phyloP scores from a whole-genome alignment of 1,284 basidiomycete species.

The Malassezia nana region DNA sequence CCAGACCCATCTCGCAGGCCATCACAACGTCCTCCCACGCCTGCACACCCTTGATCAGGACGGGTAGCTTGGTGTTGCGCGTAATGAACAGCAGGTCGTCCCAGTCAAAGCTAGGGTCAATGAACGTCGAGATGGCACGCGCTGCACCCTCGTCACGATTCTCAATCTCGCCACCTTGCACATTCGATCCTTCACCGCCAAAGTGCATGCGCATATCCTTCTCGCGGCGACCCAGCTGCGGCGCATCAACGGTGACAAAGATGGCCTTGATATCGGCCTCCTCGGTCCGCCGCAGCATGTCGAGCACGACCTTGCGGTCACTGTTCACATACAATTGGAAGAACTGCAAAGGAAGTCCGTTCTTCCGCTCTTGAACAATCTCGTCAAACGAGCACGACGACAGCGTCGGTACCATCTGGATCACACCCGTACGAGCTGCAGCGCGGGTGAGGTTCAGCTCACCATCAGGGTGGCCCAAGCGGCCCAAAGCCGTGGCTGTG shows the following conservation, averaged over 20 bases:
- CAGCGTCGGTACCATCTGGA: conserved; percentile 56
- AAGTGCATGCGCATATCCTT: conserved; percentile 54
- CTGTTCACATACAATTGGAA: conserved; percentile 68
- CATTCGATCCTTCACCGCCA: conserved; percentile 45
- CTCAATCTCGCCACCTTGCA: conserved; percentile 41
- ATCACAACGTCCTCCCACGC: conserved; percentile 63
- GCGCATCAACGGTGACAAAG: conserved; percentile 80
- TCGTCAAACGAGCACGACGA: conserved; percentile 54
- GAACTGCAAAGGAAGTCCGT: conserved; percentile 52
- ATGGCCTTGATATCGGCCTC: conserved; percentile 65
- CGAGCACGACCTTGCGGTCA: conserved; percentile 61
- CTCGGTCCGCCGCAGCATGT: conserved; percentile 64
- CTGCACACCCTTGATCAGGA: conserved; percentile 67
- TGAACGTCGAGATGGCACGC: conserved; percentile 52
- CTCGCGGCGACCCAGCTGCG: conserved; percentile 75
- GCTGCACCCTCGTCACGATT: conserved; percentile 38
- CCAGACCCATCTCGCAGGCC: conserved; percentile 52
- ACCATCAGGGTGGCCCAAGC: conserved; percentile 80
- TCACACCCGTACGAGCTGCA: conserved; percentile 61
- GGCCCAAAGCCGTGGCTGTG: conserved; percentile 75
- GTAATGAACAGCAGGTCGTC: conserved; percentile 64
- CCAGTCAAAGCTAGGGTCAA: conserved; percentile 52
- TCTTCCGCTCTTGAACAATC: conserved; percentile 56
- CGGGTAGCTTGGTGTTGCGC: conserved; percentile 64
- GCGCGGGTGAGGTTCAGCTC: conserved; percentile 77